Evolutionary conservation across 257 asterid species (phyloP), one percentile per base, ranked within the genome.

Genomic region (Solanum chiquidenum): DNA sequence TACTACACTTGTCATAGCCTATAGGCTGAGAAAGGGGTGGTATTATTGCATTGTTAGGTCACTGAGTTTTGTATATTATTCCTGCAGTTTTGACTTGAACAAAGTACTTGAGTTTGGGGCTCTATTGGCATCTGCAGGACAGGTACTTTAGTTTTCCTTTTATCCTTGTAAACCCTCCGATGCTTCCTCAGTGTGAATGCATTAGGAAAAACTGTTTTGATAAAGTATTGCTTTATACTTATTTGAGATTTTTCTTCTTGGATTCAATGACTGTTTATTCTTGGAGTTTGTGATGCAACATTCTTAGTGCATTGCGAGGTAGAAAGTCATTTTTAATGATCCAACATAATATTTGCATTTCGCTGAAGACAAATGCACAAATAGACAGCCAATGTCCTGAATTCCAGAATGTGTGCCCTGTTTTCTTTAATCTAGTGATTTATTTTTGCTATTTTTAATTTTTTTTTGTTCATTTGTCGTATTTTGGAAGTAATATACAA

Each of bases 71-170:
- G 40, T 82, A 35, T 91, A 87, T 90, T 87, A 76, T 83, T 87
- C 40, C 89, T 86, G 93, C 98, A 97, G 99, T 92, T 97, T 97
- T 85, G 98, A 97, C 93, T 95, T 97, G 84, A 96, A 91, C 92
- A 97, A 96, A 91, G 98, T 97, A 82, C 90, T 97, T 93, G 99
- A 96, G 89, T 97, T 96, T 93, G 99, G 99, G 87, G 98, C 99
- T 91, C 88, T 97, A 91, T 95, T 97, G 94, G 98, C 99, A 83
- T 97, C 99, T 77, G 98, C 99, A 86, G 99, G 99, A 80, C 99
- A 96, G 99, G 99, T 97, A 95, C 86, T 82, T 86, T 84, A 31
- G 77, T 38, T 12, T 35, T 69, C 76, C 34, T 42, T 74, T 89
- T 89, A 66, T 80, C 46, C 42, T 80, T 82, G 27, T 82, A 76